Evolutionary conservation across 805 yeast species (phyloP).

Genomic region (Ogataea pilisensis): DNA sequence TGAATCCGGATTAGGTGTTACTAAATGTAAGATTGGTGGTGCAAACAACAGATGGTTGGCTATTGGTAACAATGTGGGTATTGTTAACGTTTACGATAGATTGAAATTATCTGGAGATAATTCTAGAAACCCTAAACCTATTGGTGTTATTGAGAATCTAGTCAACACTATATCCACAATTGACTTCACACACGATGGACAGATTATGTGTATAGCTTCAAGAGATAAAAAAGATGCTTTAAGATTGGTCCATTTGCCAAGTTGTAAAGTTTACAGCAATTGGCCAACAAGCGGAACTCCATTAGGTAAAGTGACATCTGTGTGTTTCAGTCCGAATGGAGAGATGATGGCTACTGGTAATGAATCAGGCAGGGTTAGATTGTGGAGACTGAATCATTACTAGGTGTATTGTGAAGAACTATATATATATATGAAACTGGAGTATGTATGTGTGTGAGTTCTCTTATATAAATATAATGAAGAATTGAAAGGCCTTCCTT

Average conservation of each 20-base stretch:
- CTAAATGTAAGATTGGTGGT: constrained; percentile 72
- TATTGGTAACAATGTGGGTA: constrained; percentile 82
- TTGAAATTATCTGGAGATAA: constrained; percentile 5
- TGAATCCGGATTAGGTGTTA: constrained; percentile 79
- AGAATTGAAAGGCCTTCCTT: no score
- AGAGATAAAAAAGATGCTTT: constrained; percentile 83
- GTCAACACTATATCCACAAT: constrained; percentile 76
- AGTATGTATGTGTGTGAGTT: not conserved
- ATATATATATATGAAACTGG: not conserved
- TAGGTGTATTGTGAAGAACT: constrained; percentile 24
- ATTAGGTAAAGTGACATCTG: constrained; percentile 84
- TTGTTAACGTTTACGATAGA: constrained; percentile 82
- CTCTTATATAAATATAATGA: no score
- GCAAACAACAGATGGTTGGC: constrained; percentile 75
- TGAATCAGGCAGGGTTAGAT: constrained; percentile 82
- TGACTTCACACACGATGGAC: constrained; percentile 82
- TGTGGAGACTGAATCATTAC: constrained; percentile 87
- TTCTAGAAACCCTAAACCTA: constrained; percentile 43
- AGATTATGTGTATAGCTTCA: constrained; percentile 79
- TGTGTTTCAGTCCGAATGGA: constrained; percentile 72
- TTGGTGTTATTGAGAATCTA: constrained; percentile 67
- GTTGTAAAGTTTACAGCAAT: constrained; percentile 80
- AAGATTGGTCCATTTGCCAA: constrained; percentile 81
- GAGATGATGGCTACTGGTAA: constrained; percentile 88
- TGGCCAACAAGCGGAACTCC: constrained; percentile 99